A percentile compares a stretch with the other conserved stretches of the same genome.
These are phyloP conservation scores for Thymus quinquecostatus DNA, from an alignment of 257 asterid species.

Conservation along the genomic window DNA sequence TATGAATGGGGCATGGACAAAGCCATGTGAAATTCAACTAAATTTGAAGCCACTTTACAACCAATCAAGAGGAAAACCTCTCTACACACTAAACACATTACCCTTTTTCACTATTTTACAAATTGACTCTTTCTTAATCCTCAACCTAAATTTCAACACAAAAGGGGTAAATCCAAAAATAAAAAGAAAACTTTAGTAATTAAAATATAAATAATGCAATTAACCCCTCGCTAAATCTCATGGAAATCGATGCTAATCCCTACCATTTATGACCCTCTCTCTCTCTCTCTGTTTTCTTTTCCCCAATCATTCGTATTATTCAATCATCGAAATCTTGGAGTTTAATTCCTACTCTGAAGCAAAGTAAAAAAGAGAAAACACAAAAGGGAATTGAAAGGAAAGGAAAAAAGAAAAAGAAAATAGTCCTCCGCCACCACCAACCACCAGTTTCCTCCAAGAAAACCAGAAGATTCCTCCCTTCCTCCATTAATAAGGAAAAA, in stretches of 20 bases:
- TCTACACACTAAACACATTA: slow-evolving; percentile 10
- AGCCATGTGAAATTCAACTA: slow-evolving; percentile 36
- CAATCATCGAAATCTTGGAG: slow-evolving; percentile 42
- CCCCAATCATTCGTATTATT: slow-evolving; percentile 42
- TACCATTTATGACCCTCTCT: slow-evolving; percentile 18
- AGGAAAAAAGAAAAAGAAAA: neutral
- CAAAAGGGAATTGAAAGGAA: neutral
- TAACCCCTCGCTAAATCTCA: slow-evolving; percentile 27
- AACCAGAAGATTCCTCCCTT: slow-evolving; percentile 56
- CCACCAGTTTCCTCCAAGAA: slow-evolving; percentile 46
- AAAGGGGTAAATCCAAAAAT: neutral
- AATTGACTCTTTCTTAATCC: neutral
- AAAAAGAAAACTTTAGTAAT: neutral
- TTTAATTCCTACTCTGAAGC: slow-evolving; percentile 31
- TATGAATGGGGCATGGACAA: slow-evolving; percentile 10
- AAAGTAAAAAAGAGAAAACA: slow-evolving; percentile 15
- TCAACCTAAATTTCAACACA: neutral
- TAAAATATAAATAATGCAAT: slow-evolving; percentile 12
- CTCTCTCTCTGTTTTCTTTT: slow-evolving; percentile 25
- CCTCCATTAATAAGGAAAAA: slow-evolving; percentile 36
- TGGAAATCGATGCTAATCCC: slow-evolving; percentile 30
- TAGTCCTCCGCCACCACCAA: slow-evolving; percentile 48
- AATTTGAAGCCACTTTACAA: slow-evolving; percentile 41
- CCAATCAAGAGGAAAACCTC: slow-evolving; percentile 38
- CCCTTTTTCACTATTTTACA: neutral